A percentile compares a stretch with the other conserved stretches of the same genome.
phyloP scores from a whole-genome alignment of 2,329 filamentous ascomycete genomes.

The Paecilomyces dactylethromorphus region DNA sequence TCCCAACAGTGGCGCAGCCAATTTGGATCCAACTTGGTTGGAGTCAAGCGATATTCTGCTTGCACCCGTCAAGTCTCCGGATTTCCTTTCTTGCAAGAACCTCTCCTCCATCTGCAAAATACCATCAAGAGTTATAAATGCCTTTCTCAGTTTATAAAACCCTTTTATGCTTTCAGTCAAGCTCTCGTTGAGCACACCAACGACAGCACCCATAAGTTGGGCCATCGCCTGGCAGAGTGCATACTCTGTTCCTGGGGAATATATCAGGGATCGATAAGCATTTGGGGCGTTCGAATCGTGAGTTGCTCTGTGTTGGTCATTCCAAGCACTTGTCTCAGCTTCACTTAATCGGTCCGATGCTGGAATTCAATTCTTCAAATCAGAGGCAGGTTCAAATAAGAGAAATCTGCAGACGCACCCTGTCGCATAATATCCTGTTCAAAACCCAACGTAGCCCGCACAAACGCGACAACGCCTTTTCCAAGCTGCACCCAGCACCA shows the following conservation, averaged over 20 bases:
- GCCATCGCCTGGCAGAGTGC: constrained; percentile 76
- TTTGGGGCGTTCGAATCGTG: constrained; percentile 50
- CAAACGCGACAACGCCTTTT: constrained; percentile 72
- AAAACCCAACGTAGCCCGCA: constrained; percentile 79
- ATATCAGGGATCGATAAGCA: constrained; percentile 57
- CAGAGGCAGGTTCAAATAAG: constrained; percentile 5
- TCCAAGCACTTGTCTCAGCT: constrained; percentile 69
- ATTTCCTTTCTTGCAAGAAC: constrained; percentile 35
- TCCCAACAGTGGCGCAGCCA: background rate
- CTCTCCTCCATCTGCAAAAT: constrained; percentile 70
- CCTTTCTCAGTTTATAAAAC: constrained; percentile 88
- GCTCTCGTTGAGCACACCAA: constrained; percentile 86
- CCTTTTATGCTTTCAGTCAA: constrained; percentile 84
- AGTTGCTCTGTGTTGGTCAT: constrained; percentile 69
- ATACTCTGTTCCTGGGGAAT: constrained; percentile 80
- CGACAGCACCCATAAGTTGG: constrained; percentile 82
- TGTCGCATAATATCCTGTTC: constrained; percentile 88
- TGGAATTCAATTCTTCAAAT: constrained; percentile 20
- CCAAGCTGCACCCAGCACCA: constrained; percentile 52
- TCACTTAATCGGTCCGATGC: constrained; percentile 65
- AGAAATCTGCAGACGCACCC: constrained; percentile 32
- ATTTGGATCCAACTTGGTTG: constrained; percentile 1
- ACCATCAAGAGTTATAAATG: constrained; percentile 72
- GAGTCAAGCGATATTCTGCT: constrained; percentile 10
- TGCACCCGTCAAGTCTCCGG: constrained; percentile 4